These are phyloP conservation scores for Phytophthora constricta DNA, from an alignment of 352 stramenopile genomes.

Conservation along the genomic window DNA sequence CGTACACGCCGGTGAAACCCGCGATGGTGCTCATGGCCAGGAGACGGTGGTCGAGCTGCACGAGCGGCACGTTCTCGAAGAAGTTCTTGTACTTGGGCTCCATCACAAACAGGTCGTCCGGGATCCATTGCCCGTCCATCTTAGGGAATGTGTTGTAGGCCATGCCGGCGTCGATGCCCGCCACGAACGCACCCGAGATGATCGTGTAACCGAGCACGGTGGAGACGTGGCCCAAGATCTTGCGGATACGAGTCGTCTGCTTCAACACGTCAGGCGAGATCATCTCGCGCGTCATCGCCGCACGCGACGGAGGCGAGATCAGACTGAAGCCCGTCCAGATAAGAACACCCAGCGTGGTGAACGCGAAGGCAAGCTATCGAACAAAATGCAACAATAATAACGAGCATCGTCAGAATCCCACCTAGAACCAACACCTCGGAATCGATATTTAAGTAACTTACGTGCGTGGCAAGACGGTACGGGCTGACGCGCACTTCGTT, in stretches of 20 bases:
- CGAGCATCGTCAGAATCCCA: constrained; percentile 1
- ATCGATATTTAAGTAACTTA: constrained; percentile 31
- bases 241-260: constrained; percentile 67
- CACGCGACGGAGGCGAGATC: constrained; percentile 75
- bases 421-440: not conserved
- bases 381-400: constrained; percentile 1
- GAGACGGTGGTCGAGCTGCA: constrained; percentile 98
- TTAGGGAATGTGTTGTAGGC: constrained; percentile 99
- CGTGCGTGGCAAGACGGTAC: constrained; percentile 96
- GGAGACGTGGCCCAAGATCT: constrained; percentile 64
- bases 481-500: constrained; percentile 98
- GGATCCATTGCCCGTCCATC: constrained; percentile 96
- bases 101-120: constrained; percentile 92
- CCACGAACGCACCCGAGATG: constrained; percentile 94
- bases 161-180: constrained; percentile 98
- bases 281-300: constrained; percentile 73
- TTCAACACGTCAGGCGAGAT: constrained; percentile 82
- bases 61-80: constrained; percentile 98
- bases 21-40: constrained; percentile 93
- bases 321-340: constrained; percentile 95
- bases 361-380: constrained; percentile 94
- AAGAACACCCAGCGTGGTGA: constrained; percentile 96
- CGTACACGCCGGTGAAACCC: constrained; percentile 74
- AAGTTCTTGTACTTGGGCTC: constrained; percentile 95
- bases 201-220: constrained; percentile 85